A percentile compares a stretch with the other conserved stretches of the same genome.
phyloP scores from a whole-genome alignment of 2,329 filamentous ascomycete species.

The Dryadomyces sulphureus region DNA sequence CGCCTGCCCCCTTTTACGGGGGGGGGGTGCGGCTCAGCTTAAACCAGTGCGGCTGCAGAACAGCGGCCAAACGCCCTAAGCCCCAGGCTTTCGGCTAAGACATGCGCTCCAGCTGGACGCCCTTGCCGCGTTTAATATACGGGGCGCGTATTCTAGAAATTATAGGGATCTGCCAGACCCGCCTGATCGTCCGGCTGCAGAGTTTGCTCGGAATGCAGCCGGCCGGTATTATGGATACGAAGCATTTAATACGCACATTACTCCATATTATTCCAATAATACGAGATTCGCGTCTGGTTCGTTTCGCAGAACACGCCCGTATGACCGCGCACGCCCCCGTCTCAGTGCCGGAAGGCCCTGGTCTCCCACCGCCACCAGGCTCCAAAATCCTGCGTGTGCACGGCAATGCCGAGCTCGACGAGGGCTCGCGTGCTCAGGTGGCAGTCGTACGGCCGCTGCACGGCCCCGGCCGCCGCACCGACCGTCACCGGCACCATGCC shows the following conservation, averaged over 20 bases:
- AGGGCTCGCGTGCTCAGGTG: conserved; percentile 67
- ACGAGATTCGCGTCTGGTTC: not conserved
- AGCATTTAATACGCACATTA: too few relatives aligned
- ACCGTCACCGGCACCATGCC: conserved; percentile 55
- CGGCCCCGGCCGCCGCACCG: conserved; percentile 55
- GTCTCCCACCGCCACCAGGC: conserved; percentile 65
- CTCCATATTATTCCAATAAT: too few relatives aligned
- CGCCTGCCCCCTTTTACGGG: not conserved
- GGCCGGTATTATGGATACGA: too few relatives aligned
- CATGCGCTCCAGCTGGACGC: not conserved
- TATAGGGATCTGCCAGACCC: too few relatives aligned
- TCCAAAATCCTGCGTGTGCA: conserved; percentile 59
- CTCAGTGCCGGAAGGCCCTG: conserved; percentile 39
- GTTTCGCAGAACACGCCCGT: too few relatives aligned
- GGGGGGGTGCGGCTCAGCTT: not conserved
- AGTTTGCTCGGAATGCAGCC: too few relatives aligned
- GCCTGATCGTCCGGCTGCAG: too few relatives aligned
- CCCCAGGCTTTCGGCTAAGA: too few relatives aligned
- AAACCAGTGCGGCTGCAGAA: not conserved
- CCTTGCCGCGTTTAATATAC: not conserved
- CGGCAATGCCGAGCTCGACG: conserved; percentile 58
- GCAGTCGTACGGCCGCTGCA: conserved; percentile 75
- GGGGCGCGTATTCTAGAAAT: not conserved
- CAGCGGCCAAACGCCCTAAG: too few relatives aligned
- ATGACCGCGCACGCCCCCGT: too few relatives aligned